These are phyloP conservation scores for Narthecium ossifragum DNA, from an alignment of 106 monocot species.

Conservation along the genomic window DNA sequence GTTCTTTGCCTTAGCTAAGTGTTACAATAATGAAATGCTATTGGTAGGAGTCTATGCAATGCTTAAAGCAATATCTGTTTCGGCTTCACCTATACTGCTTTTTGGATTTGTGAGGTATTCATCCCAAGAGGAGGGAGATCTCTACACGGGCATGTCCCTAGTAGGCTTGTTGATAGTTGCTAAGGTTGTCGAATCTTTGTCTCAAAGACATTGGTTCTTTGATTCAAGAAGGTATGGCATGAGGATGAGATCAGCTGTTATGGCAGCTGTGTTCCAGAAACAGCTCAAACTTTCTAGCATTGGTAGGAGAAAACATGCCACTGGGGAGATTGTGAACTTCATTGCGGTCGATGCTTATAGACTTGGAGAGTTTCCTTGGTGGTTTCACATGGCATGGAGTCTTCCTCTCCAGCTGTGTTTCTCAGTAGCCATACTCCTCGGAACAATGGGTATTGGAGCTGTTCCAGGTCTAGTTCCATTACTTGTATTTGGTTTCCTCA, in stretches of 20 bases:
- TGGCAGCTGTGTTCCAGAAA: slow-evolving; percentile 65
- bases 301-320: slow-evolving; percentile 42
- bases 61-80: slow-evolving; percentile 28
- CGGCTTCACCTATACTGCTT: slow-evolving; percentile 40
- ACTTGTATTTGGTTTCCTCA: slow-evolving; percentile 36
- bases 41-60: slow-evolving; percentile 58
- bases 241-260: slow-evolving; percentile 66
- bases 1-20: slow-evolving; percentile 36
- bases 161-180: slow-evolving; percentile 24
- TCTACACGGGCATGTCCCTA: slow-evolving; percentile 22
- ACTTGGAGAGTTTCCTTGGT: slow-evolving; percentile 71
- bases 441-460: slow-evolving; percentile 41
- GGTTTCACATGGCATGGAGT: slow-evolving; percentile 80
- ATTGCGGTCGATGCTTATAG: slow-evolving; percentile 81
- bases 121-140: slow-evolving; percentile 15
- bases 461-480: slow-evolving; percentile 48
- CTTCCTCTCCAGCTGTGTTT: slow-evolving; percentile 46
- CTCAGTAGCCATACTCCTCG: slow-evolving; percentile 33
- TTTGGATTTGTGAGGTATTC: slow-evolving; percentile 51
- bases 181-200: slow-evolving; percentile 62
- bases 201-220: slow-evolving; percentile 85
- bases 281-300: slow-evolving; percentile 47
- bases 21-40: slow-evolving; percentile 50
- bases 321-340: slow-evolving; percentile 76
- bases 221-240: slow-evolving; percentile 55